Base-by-base conservation (phyloP, 495 filamentous ascomycete species). In the Penicillium antarcticum region DNA sequence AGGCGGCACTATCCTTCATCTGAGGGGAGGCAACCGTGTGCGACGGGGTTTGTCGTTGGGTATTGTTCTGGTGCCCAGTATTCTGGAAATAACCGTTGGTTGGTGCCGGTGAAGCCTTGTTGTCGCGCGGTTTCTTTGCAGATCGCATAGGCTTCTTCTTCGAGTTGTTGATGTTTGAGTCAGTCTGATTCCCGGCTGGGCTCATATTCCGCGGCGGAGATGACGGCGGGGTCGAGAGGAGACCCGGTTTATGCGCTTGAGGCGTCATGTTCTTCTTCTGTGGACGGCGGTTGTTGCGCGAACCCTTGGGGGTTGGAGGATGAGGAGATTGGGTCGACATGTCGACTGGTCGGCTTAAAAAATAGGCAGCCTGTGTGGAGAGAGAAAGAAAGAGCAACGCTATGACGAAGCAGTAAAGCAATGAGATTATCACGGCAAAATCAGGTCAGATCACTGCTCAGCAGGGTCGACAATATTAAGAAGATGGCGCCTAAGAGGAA, bases 1-100 rank as follows among this genome's bases (percentile, higher is more conserved):
- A 99, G 34, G 51, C 89, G 79, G 52, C 80, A 63, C 62, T 66
- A 23, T 72, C 67, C 52, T 73, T 75, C 17, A 62, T n/a, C 37
- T 75, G 79, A 14, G 80, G 71, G 18, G 81, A 79, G 12, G 72
- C 73, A 16, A 65, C 62, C 31, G 62, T 4, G 63, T 69, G 45
- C 72, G 62, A 21, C 67, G 66, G 60, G 26, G 18, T 10, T 38
- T 38, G 18, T 16, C 68, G 54, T 29, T 31, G 29, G 23, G 36
- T 7, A 41, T 24, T 41, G 11, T 24, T 21, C 24, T 41, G 38
- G 10, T 41, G 13, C 23, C 57, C 53, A 37, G 58, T 59, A 33
- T 62, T 29, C 26, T 29, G 26, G 7, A 1, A 29, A 9, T 29
- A 29, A 29, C 26, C 26, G 7, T 46, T 63, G 41, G 54, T 53